phyloP scores from a whole-genome alignment of 148 eudicot genomes.

The Rhododendron ferrugineum region DNA sequence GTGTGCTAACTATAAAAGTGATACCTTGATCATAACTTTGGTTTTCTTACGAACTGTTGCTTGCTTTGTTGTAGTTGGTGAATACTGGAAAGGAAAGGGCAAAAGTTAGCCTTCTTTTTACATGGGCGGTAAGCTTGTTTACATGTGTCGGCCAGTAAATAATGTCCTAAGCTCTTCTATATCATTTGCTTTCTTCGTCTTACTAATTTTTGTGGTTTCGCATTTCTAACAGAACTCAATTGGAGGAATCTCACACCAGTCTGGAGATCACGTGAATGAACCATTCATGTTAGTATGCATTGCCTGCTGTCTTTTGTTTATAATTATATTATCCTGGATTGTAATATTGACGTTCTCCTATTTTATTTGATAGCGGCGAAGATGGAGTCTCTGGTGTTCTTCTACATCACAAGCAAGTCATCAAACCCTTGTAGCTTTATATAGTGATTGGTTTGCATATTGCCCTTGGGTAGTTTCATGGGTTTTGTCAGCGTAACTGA shows the following conservation, averaged over 20 bases:
- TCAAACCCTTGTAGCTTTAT: constrained; percentile 34
- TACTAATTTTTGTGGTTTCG: not conserved
- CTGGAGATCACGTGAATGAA: constrained; percentile 95
- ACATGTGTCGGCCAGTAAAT: not conserved
- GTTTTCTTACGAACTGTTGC: not conserved
- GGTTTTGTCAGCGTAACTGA: not conserved
- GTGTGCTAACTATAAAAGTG: not conserved
- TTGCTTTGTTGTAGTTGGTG: constrained; percentile 57
- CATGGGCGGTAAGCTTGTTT: constrained; percentile 87
- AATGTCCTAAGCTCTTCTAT: not conserved
- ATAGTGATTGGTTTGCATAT: constrained; percentile 34
- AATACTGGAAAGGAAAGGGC: constrained; percentile 97
- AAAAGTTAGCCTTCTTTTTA: constrained; percentile 88
- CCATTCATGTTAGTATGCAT: constrained; percentile 66
- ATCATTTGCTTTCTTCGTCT: not conserved
- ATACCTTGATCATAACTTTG: not conserved
- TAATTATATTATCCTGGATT: not conserved
- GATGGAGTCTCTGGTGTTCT: constrained; percentile 98
- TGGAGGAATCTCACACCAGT: constrained; percentile 87
- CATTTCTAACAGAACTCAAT: constrained; percentile 66
- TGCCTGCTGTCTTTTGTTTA: not conserved
- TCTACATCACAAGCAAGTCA: constrained; percentile 96
- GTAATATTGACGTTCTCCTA: constrained; percentile 9
- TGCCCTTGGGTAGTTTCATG: constrained; percentile 2
- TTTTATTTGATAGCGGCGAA: constrained; percentile 51